Evolutionary conservation across 192 early-diverging fungal species (phyloP).

Genomic region (Backusella liffmaniae): DNA sequence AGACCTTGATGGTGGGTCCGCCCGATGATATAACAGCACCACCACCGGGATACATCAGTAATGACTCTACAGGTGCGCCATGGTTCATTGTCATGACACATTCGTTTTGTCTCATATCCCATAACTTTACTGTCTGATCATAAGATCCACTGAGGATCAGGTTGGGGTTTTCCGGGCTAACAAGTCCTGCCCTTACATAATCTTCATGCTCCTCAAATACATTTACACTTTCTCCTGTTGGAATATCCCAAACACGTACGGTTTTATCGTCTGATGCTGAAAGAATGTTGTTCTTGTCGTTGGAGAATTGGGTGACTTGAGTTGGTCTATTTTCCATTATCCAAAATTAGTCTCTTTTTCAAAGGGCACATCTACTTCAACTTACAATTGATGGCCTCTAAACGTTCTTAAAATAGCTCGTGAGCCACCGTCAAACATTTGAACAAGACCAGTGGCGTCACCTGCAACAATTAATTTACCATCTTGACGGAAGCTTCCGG

Average conservation of each 20-base stretch:
- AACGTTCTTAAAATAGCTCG: constrained; percentile 70
- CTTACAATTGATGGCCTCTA: constrained; percentile 55
- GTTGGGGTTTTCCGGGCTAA: constrained; percentile 75
- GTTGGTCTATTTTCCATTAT: constrained; percentile 57
- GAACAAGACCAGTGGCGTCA: constrained; percentile 86
- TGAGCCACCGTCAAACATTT: constrained; percentile 69
- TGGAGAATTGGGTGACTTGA: constrained; percentile 78
- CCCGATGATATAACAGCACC: constrained; percentile 76
- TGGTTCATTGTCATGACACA: constrained; percentile 79
- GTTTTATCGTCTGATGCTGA: constrained; percentile 92
- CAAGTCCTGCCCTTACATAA: constrained; percentile 80
- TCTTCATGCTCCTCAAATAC: constrained; percentile 85
- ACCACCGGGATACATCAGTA: constrained; percentile 83
- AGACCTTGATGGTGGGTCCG: constrained; percentile 81
- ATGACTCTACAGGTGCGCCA: constrained; percentile 84
- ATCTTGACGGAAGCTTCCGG: constrained; percentile 77
- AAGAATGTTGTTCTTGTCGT: constrained; percentile 77
- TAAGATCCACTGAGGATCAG: constrained; percentile 89
- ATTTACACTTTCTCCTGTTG: constrained; percentile 66
- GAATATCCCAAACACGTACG: constrained; percentile 93
- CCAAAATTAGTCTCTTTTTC: neutral
- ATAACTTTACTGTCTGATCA: constrained; percentile 92
- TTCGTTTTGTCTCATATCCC: constrained; percentile 79
- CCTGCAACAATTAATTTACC: constrained; percentile 93
- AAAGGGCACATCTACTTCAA: neutral